Evolutionary conservation across 371 early-diverging fungal genomes (phyloP), one percentile per base, ranked within the genome.

Genomic region (Mucor irregularis): DNA sequence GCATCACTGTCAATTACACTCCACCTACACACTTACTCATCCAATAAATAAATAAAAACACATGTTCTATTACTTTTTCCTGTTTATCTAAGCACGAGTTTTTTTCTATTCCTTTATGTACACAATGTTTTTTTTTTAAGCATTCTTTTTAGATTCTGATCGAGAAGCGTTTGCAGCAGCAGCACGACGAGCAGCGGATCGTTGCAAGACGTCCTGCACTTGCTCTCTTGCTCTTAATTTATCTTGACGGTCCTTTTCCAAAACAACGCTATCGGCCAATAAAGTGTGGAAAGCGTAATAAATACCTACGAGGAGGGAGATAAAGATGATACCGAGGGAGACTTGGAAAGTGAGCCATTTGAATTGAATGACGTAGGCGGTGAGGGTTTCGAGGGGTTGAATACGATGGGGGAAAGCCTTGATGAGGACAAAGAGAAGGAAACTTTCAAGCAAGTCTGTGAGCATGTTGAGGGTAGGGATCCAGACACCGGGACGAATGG

Each of bases 201-300:
- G 29, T 24, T 58, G 17, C 40, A 71, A 44, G 0, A 62, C 71
- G 21, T 61, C 61, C 33, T 71, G 49, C 14, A 74, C 61, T n/a
- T 68, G 53, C 1, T 64, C 58, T 35, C 64, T 58, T 4, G 69
- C 69, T 8, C 31, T 47, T n/a, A 43, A 11, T 22, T 53, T 57
- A 17, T 70, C 50, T 43, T 61, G 48, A 19, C 64, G 56, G 48
- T 74, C 78, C 16, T 68, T 72, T 26, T 71, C 66, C 60, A 78
- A 42, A 55, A 74, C 39, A 0, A 78, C 74, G 50, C 74, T 74
- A 24, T 74, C 70, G 1, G 73, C 66, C 44, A 78, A 60, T 13
- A 78, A 25, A 17, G 62, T 40, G 48, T 78, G 78, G 66, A 78
- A 78, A 6, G 60, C 58, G 45, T 64, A 68, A 50, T 74, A 78